phyloP scores from a whole-genome alignment of 108 stramenopile species.

The Stephanodiscus triporus region DNA sequence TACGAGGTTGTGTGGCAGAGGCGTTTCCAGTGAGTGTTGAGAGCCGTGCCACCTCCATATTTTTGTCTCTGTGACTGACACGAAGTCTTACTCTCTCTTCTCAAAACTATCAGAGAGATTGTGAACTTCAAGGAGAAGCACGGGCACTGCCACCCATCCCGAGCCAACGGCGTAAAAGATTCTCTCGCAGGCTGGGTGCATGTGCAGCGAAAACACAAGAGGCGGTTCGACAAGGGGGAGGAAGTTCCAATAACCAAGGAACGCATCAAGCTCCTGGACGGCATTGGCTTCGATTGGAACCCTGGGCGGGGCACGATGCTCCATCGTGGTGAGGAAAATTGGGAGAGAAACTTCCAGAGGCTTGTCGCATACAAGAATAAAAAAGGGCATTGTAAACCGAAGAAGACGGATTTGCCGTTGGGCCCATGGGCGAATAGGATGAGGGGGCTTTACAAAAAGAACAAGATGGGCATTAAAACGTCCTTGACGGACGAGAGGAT shows the following conservation, averaged over 20 bases:
- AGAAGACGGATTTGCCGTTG: background rate
- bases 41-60: background rate
- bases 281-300: conserved; percentile 67
- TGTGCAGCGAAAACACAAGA: conserved; percentile 27
- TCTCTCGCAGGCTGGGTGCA: conserved; percentile 27
- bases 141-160: conserved; percentile 21
- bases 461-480: background rate
- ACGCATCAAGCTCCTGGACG: conserved; percentile 65
- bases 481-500: conserved; percentile 2
- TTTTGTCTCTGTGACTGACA: background rate
- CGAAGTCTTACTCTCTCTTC: background rate
- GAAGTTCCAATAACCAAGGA: conserved; percentile 51
- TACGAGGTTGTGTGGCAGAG: conserved; percentile 9
- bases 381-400: background rate
- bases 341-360: background rate
- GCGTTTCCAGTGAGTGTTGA: conserved; percentile 17
- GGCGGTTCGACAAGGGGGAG: conserved; percentile 18
- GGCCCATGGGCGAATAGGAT: background rate
- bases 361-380: background rate
- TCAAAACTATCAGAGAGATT: conserved; percentile 10
- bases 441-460: background rate
- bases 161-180: background rate
- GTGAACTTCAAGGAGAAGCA: conserved; percentile 21
- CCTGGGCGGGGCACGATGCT: too few species aligned
- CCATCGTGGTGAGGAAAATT: background rate